Evolutionary conservation across 345 rosid species (phyloP).

Genomic region (Erodium maritimum): DNA sequence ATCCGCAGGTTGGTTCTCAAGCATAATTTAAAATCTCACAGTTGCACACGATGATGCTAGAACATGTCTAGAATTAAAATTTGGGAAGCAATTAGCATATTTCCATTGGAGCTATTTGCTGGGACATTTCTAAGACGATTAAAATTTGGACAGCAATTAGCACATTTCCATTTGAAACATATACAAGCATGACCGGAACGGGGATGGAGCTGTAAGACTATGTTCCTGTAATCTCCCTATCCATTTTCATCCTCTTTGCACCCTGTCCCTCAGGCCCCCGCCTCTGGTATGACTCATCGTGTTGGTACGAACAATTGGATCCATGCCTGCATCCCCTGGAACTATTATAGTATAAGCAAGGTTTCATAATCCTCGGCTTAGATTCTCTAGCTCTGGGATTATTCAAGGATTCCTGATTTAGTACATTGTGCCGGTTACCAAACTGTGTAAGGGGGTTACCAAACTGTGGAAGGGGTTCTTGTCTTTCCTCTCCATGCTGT

Average conservation of each 20-base stretch:
- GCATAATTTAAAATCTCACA: too few species aligned
- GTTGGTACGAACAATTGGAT: constrained; percentile 73
- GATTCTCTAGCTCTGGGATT: constrained; percentile 45
- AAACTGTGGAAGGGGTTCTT: constrained; percentile 43
- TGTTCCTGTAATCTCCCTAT: constrained; percentile 72
- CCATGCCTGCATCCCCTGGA: constrained; percentile 88
- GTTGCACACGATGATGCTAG: too few species aligned
- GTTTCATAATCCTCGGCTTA: constrained; percentile 74
- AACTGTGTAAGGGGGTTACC: constrained; percentile 26
- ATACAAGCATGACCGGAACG: too few species aligned
- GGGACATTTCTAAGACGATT: too few species aligned
- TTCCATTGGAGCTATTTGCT: too few species aligned
- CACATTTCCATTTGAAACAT: too few species aligned
- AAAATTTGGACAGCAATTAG: too few species aligned
- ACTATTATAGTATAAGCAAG: constrained; percentile 83
- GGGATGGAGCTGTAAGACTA: background rate
- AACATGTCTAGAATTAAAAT: too few species aligned
- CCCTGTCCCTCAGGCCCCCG: constrained; percentile 38
- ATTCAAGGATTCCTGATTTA: constrained; percentile 42
- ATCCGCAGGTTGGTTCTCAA: too few species aligned
- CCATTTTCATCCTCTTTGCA: constrained; percentile 85
- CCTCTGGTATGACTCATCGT: constrained; percentile 49
- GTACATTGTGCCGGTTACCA: constrained; percentile 27
- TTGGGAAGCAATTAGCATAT: too few species aligned
- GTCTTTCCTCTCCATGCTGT: constrained; percentile 94